A percentile compares a stretch with the other conserved stretches of the same genome.
These are phyloP conservation scores for Ascochyta koolunga DNA, from an alignment of 2,329 filamentous ascomycete genomes.

Conservation along the genomic window DNA sequence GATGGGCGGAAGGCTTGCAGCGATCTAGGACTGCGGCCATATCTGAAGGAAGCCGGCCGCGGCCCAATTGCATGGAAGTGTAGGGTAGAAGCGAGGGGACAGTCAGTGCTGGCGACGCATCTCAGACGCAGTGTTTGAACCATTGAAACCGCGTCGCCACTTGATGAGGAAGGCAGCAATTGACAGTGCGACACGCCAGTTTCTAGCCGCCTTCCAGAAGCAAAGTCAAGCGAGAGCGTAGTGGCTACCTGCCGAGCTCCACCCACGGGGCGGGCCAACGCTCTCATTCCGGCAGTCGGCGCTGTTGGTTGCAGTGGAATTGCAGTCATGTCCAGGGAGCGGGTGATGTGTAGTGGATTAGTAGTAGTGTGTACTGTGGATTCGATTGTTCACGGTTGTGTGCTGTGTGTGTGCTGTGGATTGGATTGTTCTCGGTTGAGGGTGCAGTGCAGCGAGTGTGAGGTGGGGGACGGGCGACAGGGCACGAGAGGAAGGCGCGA, in stretches of 20 bases:
- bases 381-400: neutral
- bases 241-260: conserved; percentile 24
- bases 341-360: conserved; percentile 1
- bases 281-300: conserved; percentile 26
- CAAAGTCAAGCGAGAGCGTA: conserved; percentile 27
- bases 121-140: conserved; percentile 23
- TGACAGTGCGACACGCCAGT: conserved; percentile 18
- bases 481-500: conserved; percentile 12
- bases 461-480: neutral
- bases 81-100: neutral
- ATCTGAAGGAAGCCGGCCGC: conserved; percentile 27
- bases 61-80: neutral
- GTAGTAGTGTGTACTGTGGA: conserved; percentile 1
- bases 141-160: conserved; percentile 21
- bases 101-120: conserved; percentile 24
- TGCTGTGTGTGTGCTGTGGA: conserved; percentile 4
- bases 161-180: conserved; percentile 11
- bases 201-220: conserved; percentile 33
- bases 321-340: conserved; percentile 4
- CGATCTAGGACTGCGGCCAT: conserved; percentile 36
- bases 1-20: conserved; percentile 42
- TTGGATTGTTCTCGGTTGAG: too few relatives aligned
- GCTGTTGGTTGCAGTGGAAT: conserved; percentile 9
- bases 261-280: conserved; percentile 29
- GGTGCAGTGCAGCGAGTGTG: too few relatives aligned